phyloP scores from a whole-genome alignment of 2,329 filamentous ascomycete genomes.

The Fusarium nygamai region DNA sequence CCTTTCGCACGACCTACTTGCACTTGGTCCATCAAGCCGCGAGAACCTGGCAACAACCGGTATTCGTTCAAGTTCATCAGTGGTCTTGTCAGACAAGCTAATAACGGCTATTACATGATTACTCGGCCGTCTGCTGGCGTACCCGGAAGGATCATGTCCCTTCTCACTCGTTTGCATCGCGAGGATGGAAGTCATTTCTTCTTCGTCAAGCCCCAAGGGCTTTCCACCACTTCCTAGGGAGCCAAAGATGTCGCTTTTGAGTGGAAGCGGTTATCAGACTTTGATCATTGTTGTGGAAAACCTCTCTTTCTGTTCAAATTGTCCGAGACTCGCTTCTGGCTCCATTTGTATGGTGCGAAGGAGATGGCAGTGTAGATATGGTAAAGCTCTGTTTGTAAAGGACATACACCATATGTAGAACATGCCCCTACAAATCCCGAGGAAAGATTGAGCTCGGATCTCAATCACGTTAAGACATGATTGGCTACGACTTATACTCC shows the following conservation, averaged over 20 bases:
- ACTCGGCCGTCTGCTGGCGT: not conserved
- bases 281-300: not conserved
- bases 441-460: too few relatives aligned
- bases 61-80: not conserved
- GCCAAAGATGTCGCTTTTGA: too few relatives aligned
- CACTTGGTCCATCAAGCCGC: not conserved
- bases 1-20: not conserved
- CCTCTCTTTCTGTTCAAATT: not conserved
- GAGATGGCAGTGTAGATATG: too few relatives aligned
- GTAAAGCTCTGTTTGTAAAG: too few relatives aligned
- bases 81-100: not conserved
- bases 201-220: not conserved
- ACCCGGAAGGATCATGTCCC: not conserved
- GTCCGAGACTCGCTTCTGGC: too few relatives aligned
- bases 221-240: not conserved
- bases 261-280: not conserved
- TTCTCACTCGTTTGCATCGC: not conserved
- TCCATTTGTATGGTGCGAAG: too few relatives aligned
- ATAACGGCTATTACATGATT: not conserved
- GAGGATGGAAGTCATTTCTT: not conserved
- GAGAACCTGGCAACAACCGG: not conserved
- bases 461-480: too few relatives aligned
- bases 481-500: too few relatives aligned
- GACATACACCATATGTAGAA: too few relatives aligned
- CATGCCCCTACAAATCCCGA: too few relatives aligned